Percentiles rank a stretch among this genome's conserved stretches.
phyloP scores from a whole-genome alignment of 345 rosid genomes.

The Salix arbutifolia region DNA sequence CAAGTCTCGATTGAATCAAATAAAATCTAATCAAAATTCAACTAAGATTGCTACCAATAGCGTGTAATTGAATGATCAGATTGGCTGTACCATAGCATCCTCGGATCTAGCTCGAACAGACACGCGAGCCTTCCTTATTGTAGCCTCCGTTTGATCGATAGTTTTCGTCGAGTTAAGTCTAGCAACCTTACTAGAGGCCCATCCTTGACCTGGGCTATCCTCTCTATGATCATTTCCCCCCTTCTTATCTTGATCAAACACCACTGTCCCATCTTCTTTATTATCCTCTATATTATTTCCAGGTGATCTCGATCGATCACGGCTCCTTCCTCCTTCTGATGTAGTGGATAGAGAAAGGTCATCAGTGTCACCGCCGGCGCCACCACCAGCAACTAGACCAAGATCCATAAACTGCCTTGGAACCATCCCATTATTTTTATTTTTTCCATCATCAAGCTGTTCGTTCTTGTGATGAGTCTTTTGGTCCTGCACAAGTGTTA shows the following conservation, averaged over 20 bases:
- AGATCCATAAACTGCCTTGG: slow-evolving; percentile 57
- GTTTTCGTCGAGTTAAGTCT: slow-evolving; percentile 40
- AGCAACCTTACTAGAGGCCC: slow-evolving; percentile 39
- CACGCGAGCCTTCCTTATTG: slow-evolving; percentile 66
- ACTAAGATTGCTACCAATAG: not conserved
- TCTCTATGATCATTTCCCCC: slow-evolving; percentile 26
- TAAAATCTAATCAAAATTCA: not conserved
- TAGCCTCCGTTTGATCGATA: slow-evolving; percentile 61
- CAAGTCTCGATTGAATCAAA: not conserved
- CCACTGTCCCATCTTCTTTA: slow-evolving; percentile 8
- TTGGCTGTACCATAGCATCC: slow-evolving; percentile 22
- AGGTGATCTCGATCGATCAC: slow-evolving; percentile 39
- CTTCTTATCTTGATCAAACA: slow-evolving; percentile 23
- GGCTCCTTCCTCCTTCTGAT: slow-evolving; percentile 45
- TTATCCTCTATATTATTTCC: slow-evolving; percentile 11
- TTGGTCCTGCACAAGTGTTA: slow-evolving; percentile 30
- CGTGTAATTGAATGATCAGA: not conserved
- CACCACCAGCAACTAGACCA: slow-evolving; percentile 29
- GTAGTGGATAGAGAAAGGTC: slow-evolving; percentile 47
- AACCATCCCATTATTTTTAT: slow-evolving; percentile 12
- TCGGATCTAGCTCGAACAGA: slow-evolving; percentile 65
- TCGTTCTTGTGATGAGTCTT: slow-evolving; percentile 10
- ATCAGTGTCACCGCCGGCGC: slow-evolving; percentile 22
- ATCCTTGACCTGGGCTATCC: slow-evolving; percentile 41
- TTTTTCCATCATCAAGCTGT: slow-evolving; percentile 4